A percentile compares a stretch with the other conserved stretches of the same genome.
Conservation (phyloP, 1,284 basidiomycete species). For the Cystobasidium sp. region DNA sequence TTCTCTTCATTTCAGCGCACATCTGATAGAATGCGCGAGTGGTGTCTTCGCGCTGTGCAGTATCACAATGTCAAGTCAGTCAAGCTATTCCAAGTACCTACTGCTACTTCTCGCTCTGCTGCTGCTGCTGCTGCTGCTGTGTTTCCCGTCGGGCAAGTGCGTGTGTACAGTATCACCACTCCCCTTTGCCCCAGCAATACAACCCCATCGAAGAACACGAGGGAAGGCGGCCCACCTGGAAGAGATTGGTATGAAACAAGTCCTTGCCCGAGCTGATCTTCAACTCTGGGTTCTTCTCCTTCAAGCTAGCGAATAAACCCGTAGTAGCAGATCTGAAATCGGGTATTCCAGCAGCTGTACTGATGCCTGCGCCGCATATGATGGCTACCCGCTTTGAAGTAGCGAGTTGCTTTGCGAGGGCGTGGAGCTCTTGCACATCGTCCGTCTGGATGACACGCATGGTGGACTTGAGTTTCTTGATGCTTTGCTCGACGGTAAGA, state of each 20-base stretch:
- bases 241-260: constrained; percentile 86
- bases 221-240: constrained; percentile 67
- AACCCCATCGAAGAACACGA: no score
- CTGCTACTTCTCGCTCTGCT: not conserved
- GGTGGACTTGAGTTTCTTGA: not conserved
- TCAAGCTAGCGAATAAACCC: constrained; percentile 77
- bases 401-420: constrained; percentile 32
- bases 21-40: constrained; percentile 84
- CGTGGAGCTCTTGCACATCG: constrained; percentile 27
- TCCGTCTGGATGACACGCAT: constrained; percentile 30
- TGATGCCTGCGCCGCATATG: constrained; percentile 82
- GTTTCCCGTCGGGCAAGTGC: no score
- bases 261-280: constrained; percentile 78
- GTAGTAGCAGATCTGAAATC: constrained; percentile 80
- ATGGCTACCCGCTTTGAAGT: constrained; percentile 30
- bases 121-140: not conserved
- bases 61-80: not conserved
- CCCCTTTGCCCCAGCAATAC: no score
- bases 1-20: constrained; percentile 77
- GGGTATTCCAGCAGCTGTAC: constrained; percentile 85
- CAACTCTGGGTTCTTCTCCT: constrained; percentile 75
- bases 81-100: not conserved
- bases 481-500: not conserved
- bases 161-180: no score
- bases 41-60: constrained; percentile 68